These are phyloP conservation scores for Salvia splendens DNA, from an alignment of 257 asterid genomes.

Conservation along the genomic window DNA sequence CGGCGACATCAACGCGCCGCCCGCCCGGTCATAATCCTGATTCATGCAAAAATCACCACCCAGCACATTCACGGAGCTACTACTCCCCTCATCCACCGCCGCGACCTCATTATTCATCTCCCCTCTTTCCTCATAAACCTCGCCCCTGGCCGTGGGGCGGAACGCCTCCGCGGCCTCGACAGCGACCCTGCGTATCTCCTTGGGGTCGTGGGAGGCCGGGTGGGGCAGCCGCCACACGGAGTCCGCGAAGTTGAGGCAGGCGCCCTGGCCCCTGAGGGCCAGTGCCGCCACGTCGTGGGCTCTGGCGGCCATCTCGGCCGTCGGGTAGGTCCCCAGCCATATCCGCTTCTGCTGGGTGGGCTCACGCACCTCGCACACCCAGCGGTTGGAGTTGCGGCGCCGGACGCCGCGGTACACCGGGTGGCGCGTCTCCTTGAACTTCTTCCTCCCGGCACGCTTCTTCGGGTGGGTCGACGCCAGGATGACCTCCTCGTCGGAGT, in stretches of 20 bases:
- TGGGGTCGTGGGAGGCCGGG: slow-evolving; percentile 44
- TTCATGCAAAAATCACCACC: background rate
- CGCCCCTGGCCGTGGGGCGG: slow-evolving; percentile 25
- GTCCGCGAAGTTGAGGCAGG: slow-evolving; percentile 70
- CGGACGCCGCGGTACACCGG: slow-evolving; percentile 64
- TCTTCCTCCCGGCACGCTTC: slow-evolving; percentile 57
- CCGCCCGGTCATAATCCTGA: slow-evolving; percentile 16
- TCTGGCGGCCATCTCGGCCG: slow-evolving; percentile 77
- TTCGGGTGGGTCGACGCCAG: slow-evolving; percentile 45
- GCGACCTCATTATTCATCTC: background rate
- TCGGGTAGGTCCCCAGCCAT: slow-evolving; percentile 74
- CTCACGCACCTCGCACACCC: slow-evolving; percentile 75
- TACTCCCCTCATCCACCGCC: background rate
- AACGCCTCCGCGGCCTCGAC: slow-evolving; percentile 56
- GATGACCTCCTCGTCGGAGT: slow-evolving; percentile 37
- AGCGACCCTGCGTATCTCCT: slow-evolving; percentile 55
- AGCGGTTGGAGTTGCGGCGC: slow-evolving; percentile 43
- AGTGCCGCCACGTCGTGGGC: slow-evolving; percentile 77
- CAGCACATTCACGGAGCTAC: background rate
- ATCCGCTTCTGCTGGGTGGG: slow-evolving; percentile 56
- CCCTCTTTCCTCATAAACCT: background rate
- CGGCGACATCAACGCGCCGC: slow-evolving; percentile 53
- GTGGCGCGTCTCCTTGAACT: slow-evolving; percentile 67
- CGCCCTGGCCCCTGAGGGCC: slow-evolving; percentile 52
- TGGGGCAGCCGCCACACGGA: slow-evolving; percentile 51